A percentile compares a stretch with the other conserved stretches of the same genome.
These are phyloP conservation scores for Adansonia grandidieri DNA, from an alignment of 441 rosid genomes.

Conservation along the genomic window DNA sequence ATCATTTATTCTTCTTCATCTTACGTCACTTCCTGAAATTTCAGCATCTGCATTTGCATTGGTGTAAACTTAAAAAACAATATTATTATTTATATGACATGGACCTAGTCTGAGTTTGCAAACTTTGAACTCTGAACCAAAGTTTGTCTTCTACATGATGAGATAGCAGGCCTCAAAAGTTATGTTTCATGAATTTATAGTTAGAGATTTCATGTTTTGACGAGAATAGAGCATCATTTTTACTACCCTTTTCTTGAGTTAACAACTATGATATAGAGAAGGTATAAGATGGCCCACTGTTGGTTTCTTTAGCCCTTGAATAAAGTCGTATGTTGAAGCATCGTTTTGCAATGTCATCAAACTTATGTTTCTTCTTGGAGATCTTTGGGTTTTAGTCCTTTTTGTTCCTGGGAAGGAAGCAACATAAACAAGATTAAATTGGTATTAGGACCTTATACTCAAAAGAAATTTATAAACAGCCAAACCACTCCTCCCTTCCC, in stretches of 20 bases:
- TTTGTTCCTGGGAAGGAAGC: conserved; percentile 15
- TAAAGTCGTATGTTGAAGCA: not conserved
- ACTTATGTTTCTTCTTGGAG: conserved; percentile 5
- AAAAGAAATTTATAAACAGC: not conserved
- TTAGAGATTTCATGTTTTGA: not conserved
- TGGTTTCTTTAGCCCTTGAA: not conserved
- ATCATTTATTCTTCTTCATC: not conserved
- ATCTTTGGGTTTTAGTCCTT: not conserved
- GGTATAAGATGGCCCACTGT: not conserved
- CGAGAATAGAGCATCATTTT: not conserved
- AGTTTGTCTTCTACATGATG: conserved; percentile 12
- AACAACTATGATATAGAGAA: not conserved
- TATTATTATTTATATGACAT: not conserved
- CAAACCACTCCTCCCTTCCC: not conserved
- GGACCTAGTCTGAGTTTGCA: conserved; percentile 14
- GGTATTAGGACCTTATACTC: not conserved
- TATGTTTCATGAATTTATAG: not conserved
- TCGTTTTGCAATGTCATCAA: conserved; percentile 2
- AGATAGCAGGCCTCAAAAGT: conserved; percentile 4
- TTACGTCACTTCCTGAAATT: not conserved
- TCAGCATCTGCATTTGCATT: conserved; percentile 7
- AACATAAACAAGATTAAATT: not conserved
- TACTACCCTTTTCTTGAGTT: conserved; percentile 11
- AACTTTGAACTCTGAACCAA: conserved; percentile 9
- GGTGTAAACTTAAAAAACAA: not conserved